Percentiles rank a stretch among this genome's conserved stretches.
These are phyloP conservation scores for Mimosa bimucronata DNA, from an alignment of 306 rosid genomes.

Conservation along the genomic window DNA sequence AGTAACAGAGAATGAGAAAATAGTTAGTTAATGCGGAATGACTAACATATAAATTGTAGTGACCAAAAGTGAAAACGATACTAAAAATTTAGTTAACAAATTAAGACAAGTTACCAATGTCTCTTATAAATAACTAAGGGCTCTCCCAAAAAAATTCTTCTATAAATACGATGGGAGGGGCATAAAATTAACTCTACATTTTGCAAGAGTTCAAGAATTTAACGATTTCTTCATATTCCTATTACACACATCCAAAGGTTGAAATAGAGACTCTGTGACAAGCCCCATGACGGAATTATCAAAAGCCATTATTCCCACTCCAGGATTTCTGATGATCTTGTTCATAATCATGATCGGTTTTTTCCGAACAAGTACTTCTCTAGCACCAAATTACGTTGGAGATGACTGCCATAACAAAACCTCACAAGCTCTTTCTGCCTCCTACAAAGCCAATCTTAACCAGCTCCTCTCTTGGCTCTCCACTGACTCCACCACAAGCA, in stretches of 20 bases:
- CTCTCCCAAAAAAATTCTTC: no score
- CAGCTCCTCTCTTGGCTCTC: neutral
- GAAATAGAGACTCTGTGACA: neutral
- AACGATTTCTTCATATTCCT: neutral
- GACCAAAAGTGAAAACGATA: no score
- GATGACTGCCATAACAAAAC: neutral
- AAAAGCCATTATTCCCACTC: neutral
- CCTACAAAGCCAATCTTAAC: neutral
- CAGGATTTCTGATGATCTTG: neutral
- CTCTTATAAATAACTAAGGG: no score
- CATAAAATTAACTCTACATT: neutral
- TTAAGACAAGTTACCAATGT: no score
- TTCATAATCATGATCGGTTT: neutral
- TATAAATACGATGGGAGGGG: no score
- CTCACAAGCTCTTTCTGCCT: neutral
- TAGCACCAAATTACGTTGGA: neutral
- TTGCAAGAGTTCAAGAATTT: neutral
- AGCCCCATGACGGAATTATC: neutral
- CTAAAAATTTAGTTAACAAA: no score
- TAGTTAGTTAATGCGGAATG: no score
- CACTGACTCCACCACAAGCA: neutral
- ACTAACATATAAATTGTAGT: no score
- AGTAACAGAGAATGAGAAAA: no score
- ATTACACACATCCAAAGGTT: neutral
- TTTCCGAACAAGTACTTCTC: neutral